Evolutionary conservation across 768 basidiomycete species (phyloP).

Genomic region (Tulasnella sp.): DNA sequence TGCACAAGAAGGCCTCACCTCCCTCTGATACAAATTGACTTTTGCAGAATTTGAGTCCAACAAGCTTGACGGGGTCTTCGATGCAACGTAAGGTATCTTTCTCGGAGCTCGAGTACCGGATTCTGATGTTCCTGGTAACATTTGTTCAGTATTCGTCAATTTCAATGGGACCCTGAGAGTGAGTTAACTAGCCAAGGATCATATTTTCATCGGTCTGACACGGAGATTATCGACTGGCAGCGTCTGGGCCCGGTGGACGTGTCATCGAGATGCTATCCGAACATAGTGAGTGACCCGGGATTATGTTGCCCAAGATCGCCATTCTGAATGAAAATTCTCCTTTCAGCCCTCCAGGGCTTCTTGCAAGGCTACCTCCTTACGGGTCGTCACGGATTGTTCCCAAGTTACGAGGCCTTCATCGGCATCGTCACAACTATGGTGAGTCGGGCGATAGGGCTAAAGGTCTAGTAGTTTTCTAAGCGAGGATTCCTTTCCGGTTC

Average conservation of each 20-base stretch:
- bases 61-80: conserved; percentile 74
- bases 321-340: not conserved
- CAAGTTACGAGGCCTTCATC: conserved; percentile 84
- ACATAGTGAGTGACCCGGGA: conserved; percentile 33
- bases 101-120: not conserved
- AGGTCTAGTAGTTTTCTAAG: not conserved
- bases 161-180: conserved; percentile 63
- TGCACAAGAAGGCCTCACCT: not conserved
- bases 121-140: conserved; percentile 17
- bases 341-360: conserved; percentile 63
- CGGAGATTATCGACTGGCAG: conserved; percentile 31
- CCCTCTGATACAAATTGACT: too few relatives aligned
- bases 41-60: conserved; percentile 62
- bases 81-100: conserved; percentile 23
- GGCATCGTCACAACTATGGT: conserved; percentile 83
- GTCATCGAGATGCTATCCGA: conserved; percentile 83
- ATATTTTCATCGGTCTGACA: not conserved
- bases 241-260: conserved; percentile 55
- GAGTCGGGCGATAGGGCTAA: not conserved
- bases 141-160: conserved; percentile 54
- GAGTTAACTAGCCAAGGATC: conserved; percentile 14
- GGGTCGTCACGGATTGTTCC: conserved; percentile 64
- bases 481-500: not conserved
- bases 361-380: conserved; percentile 89
- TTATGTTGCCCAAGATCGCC: not conserved